These are phyloP conservation scores for Trifolium dubium DNA, from an alignment of 306 rosid species.

Conservation along the genomic window DNA sequence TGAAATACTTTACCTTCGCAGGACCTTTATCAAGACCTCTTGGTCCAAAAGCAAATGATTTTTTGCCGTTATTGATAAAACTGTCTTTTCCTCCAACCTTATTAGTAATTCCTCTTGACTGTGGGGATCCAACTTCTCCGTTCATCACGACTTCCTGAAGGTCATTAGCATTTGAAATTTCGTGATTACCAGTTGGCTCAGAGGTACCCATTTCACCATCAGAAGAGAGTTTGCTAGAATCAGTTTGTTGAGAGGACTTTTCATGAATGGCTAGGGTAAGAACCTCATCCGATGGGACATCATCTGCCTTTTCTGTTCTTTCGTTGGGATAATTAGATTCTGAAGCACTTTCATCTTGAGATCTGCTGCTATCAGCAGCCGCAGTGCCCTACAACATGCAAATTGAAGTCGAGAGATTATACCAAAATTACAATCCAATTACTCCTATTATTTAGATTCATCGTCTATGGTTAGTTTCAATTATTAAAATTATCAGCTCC, in stretches of 20 bases:
- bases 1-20: slow-evolving; percentile 59
- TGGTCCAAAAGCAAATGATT: slow-evolving; percentile 72
- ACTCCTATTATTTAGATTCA: slow-evolving; percentile 21
- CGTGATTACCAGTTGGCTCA: slow-evolving; percentile 55
- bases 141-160: slow-evolving; percentile 58
- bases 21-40: slow-evolving; percentile 71
- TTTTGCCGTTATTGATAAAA: slow-evolving; percentile 53
- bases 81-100: slow-evolving; percentile 69
- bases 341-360: slow-evolving; percentile 56
- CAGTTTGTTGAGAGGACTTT: slow-evolving; percentile 60
- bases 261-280: slow-evolving; percentile 75
- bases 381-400: slow-evolving; percentile 59
- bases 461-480: slow-evolving; percentile 28
- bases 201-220: slow-evolving; percentile 53
- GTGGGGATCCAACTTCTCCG: slow-evolving; percentile 68
- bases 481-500: slow-evolving; percentile 29
- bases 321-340: slow-evolving; percentile 56
- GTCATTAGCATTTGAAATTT: slow-evolving; percentile 49
- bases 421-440: slow-evolving; percentile 37
- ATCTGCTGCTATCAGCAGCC: slow-evolving; percentile 53
- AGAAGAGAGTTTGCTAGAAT: slow-evolving; percentile 54
- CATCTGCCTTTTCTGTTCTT: slow-evolving; percentile 52
- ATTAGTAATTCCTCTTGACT: slow-evolving; percentile 52
- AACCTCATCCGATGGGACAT: slow-evolving; percentile 68
- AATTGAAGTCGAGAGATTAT: slow-evolving; percentile 44